These are phyloP conservation scores for Fusarium transvaalense DNA, from an alignment of 2,329 filamentous ascomycete species.

Conservation along the genomic window DNA sequence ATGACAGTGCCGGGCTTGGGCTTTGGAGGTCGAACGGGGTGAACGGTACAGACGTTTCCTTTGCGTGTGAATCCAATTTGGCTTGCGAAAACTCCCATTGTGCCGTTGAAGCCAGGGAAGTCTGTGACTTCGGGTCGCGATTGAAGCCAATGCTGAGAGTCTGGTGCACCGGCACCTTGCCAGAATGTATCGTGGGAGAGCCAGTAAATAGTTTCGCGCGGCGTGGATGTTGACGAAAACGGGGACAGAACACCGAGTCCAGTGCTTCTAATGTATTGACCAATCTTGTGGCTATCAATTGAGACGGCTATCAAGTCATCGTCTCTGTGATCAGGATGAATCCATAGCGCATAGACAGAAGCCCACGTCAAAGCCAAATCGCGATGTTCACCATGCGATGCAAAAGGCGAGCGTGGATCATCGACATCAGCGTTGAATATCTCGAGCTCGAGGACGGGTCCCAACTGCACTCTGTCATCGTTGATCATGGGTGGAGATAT, in stretches of 20 bases:
- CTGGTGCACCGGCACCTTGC: constrained; percentile 47
- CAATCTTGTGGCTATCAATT: constrained; percentile 13
- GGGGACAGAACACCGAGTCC: constrained; percentile 22
- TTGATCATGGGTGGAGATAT: constrained; percentile 32
- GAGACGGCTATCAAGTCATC: constrained; percentile 23
- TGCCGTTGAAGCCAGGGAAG: constrained; percentile 45
- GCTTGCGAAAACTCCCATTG: constrained; percentile 41
- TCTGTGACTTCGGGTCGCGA: constrained; percentile 41
- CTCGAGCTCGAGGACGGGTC: constrained; percentile 12
- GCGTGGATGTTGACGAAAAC: constrained; percentile 3
- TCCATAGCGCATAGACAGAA: constrained; percentile 28
- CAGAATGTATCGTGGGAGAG: constrained; percentile 43
- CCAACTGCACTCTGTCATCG: constrained; percentile 17
- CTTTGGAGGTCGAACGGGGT: constrained; percentile 47
- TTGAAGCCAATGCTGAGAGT: constrained; percentile 45
- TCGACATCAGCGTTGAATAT: constrained; percentile 13
- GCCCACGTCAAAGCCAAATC: constrained; percentile 22
- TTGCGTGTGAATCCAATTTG: constrained; percentile 47
- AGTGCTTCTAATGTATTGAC: constrained; percentile 22
- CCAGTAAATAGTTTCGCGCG: constrained; percentile 33
- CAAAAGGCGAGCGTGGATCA: constrained; percentile 10
- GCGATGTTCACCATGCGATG: constrained; percentile 1
- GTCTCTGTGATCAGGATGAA: constrained; percentile 21
- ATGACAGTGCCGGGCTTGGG: constrained; percentile 42
- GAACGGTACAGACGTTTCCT: constrained; percentile 49